A percentile compares a stretch with the other conserved stretches of the same genome.
These are phyloP conservation scores for Cyamopsis tetragonoloba DNA, from an alignment of 306 rosid genomes.

Conservation along the genomic window DNA sequence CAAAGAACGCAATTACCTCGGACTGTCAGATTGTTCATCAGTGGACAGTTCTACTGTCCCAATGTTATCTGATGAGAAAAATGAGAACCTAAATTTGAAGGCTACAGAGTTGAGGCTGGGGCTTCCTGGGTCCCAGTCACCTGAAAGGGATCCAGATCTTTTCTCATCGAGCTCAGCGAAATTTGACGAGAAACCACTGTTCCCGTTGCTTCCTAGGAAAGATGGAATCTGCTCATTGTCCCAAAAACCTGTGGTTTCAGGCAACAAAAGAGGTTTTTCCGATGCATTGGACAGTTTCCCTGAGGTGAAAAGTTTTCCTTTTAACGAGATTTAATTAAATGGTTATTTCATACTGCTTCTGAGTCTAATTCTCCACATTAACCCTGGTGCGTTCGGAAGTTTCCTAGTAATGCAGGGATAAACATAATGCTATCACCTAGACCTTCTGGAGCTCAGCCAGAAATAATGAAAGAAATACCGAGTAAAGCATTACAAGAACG, in stretches of 20 bases:
- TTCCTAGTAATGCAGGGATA: constrained; percentile 47
- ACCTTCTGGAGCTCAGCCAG: constrained; percentile 50
- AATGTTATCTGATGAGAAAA: constrained; percentile 48
- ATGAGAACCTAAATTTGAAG: constrained; percentile 55
- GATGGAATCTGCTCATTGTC: constrained; percentile 55
- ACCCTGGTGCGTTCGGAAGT: constrained; percentile 47
- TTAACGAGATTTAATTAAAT: constrained; percentile 40
- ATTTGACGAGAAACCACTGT: constrained; percentile 68
- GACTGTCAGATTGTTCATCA: constrained; percentile 78
- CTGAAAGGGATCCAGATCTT: constrained; percentile 51
- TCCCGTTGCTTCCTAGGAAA: constrained; percentile 72
- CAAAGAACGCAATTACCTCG: constrained; percentile 77
- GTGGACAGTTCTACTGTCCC: constrained; percentile 71
- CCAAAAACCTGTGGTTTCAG: constrained; percentile 64
- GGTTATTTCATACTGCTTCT: constrained; percentile 41
- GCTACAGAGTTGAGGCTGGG: constrained; percentile 88
- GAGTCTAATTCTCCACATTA: constrained; percentile 44
- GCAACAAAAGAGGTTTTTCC: constrained; percentile 79
- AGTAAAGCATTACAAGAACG: constrained; percentile 50
- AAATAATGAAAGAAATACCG: constrained; percentile 41
- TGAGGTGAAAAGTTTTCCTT: constrained; percentile 42
- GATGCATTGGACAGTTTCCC: constrained; percentile 62
- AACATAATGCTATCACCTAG: constrained; percentile 54
- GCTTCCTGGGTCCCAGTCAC: constrained; percentile 89
- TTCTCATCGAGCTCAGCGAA: constrained; percentile 41